Conservation (phyloP, 163 green algal species). For the Volvox carteri region DNA sequence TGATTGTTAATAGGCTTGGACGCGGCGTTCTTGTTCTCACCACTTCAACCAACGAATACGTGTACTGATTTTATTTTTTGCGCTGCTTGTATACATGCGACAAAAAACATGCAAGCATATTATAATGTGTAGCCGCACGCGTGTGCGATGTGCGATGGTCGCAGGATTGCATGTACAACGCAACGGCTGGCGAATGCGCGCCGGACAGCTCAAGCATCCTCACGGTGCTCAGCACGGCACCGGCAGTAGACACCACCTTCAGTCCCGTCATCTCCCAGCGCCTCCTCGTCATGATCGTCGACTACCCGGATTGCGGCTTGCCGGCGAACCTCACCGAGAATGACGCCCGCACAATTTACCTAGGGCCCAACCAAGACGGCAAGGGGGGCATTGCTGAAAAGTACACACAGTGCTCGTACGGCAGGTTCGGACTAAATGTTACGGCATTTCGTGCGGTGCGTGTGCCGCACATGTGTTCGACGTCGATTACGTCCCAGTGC, state of each 20-base stretch:
- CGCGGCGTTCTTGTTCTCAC: too few species aligned
- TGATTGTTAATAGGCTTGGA: too few species aligned
- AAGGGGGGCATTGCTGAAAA: neutral
- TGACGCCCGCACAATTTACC: neutral
- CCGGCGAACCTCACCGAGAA: neutral
- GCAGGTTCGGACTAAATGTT: neutral
- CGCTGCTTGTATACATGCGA: too few species aligned
- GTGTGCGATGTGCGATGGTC: too few species aligned
- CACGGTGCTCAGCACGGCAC: neutral
- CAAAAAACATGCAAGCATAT: too few species aligned
- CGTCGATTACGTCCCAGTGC: neutral
- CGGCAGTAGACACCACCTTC: neutral
- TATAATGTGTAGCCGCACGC: too few species aligned
- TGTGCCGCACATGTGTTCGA: neutral
- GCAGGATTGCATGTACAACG: neutral
- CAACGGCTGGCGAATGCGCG: neutral
- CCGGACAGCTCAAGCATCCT: neutral
- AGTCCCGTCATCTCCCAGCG: neutral
- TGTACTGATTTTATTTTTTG: too few species aligned
- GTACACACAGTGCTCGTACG: slow-evolving; percentile 6
- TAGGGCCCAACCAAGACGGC: slow-evolving; percentile 9
- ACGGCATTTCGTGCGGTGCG: neutral
- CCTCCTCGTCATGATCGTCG: slow-evolving; percentile 11
- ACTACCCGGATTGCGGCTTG: slow-evolving; percentile 1
- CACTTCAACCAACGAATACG: too few species aligned